Conservation (phyloP, 805 yeast genomes). For the Candida maris region DNA sequence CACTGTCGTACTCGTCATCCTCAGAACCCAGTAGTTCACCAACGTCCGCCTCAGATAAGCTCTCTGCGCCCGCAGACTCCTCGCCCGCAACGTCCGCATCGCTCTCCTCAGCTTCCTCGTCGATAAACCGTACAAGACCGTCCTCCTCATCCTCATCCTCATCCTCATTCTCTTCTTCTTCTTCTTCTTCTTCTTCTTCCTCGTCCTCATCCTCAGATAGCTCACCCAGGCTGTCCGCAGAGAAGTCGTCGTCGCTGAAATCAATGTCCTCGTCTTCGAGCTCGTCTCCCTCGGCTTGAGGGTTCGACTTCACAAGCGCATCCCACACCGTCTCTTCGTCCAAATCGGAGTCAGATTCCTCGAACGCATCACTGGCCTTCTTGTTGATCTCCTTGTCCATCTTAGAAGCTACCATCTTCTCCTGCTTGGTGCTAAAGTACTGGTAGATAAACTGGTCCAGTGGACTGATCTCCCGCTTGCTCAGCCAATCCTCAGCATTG, state of each 20-base stretch:
- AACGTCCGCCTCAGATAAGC: conserved; percentile 27
- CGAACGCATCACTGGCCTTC: conserved; percentile 42
- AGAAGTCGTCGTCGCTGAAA: conserved; percentile 36
- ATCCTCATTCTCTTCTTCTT: conserved; percentile 29
- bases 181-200: conserved; percentile 27
- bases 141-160: conserved; percentile 36
- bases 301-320: conserved; percentile 55
- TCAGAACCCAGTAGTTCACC: conserved; percentile 19
- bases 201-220: conserved; percentile 21
- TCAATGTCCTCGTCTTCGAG: conserved; percentile 35
- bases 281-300: conserved; percentile 52
- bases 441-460: conserved; percentile 87
- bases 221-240: conserved; percentile 32
- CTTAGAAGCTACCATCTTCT: conserved; percentile 32
- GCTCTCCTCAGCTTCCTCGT: conserved; percentile 19
- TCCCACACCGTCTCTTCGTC: conserved; percentile 57
- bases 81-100: conserved; percentile 4
- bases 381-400: conserved; percentile 43
- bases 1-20: conserved; percentile 20
- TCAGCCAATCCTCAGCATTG: conserved; percentile 81
- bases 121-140: conserved; percentile 21
- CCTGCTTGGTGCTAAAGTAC: conserved; percentile 67
- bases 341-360: conserved; percentile 39
- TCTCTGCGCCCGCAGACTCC: conserved; percentile 22
- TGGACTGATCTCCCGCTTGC: conserved; percentile 67